phyloP scores from a whole-genome alignment of 805 yeast genomes.

The Ogataea dorogensis region DNA sequence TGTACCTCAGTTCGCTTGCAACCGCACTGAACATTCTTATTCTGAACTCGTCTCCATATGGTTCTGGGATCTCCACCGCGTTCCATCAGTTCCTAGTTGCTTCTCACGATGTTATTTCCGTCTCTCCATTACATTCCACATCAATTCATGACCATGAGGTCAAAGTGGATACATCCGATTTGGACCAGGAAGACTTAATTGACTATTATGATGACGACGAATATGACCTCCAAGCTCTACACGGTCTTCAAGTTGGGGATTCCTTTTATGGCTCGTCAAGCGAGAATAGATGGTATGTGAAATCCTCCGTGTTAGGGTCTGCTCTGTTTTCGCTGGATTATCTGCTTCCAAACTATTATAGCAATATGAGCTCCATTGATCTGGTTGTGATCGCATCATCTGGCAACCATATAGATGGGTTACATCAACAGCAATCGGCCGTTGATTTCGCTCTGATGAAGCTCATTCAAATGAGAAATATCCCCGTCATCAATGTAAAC shows the following conservation, averaged over 20 bases:
- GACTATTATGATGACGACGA: conserved; percentile 7
- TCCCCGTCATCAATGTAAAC: conserved; percentile 25
- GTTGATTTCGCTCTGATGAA: conserved; percentile 21
- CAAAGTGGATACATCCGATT: conserved; percentile 14
- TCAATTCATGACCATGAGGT: conserved; percentile 6
- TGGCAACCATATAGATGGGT: conserved; percentile 43
- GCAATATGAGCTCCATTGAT: conserved; percentile 38
- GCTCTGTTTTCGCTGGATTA: conserved; percentile 43
- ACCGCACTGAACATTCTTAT: conserved; percentile 22
- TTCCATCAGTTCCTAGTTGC: conserved; percentile 18
- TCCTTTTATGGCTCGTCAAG: conserved; percentile 19
- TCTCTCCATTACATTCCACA: conserved; percentile 22
- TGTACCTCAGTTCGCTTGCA: conserved; percentile 1
- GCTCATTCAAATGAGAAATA: conserved; percentile 22
- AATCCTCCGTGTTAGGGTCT: conserved; percentile 45
- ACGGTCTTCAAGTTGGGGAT: conserved; percentile 18
- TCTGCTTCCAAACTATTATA: conserved; percentile 40
- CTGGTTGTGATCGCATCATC: conserved; percentile 47
- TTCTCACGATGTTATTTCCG: conserved; percentile 19
- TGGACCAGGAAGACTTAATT: conserved; percentile 14
- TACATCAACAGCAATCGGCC: conserved; percentile 25
- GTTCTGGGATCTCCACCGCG: conserved; percentile 21
- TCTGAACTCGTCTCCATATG: conserved; percentile 24
- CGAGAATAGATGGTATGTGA: conserved; percentile 44
- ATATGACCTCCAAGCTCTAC: conserved; percentile 8